Base-by-base conservation (phyloP, 352 stramenopile species). In the Globisporangium rhizosaccharum region DNA sequence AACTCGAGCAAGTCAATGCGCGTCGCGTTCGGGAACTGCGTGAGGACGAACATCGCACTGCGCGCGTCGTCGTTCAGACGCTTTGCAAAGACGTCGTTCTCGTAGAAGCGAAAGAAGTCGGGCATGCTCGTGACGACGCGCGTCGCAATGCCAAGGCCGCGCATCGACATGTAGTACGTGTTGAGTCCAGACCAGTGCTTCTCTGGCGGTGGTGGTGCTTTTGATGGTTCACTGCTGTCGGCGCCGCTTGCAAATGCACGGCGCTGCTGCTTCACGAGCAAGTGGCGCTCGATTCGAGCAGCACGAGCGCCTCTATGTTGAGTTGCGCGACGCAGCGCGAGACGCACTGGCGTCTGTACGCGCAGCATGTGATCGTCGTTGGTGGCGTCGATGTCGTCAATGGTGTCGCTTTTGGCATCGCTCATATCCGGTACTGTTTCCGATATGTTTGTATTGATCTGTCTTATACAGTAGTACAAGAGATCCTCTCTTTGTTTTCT, bases 41-140 rank as follows among this genome's bases (percentile, higher is more conserved):
- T 81, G 41, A 88, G 47, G 28, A 82, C 66, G 56, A 71, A 84
- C 77, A 88, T 88, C 57, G 65, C 60, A 51, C 55, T 79, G 53
- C 70, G 69, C 26, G 61, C 65, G n/a, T 82, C 62, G 36, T 82
- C 67, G 1, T 63, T 54, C 20, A 65, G 45, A 0, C 55, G 45
- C n/a, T 62, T 59, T 15, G 66, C 62, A 53, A 88, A 87, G 11
- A 78, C 42, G 3, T 48, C 51, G 23, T 56, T 39, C 41, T 72
- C 51, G 53, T 71, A 62, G 57, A 59, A 69, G 37, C 65, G 61
- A n/a, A 70, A 62, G 57, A 75, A 72, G 26, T 63, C 46, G 8
- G 51, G 47, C 61, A 62, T 65, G 51, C 61, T 36, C 18, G 36
- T 23, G 23, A 64, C 54, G 0, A 70, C 58, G 28, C 61, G 61